phyloP scores from a whole-genome alignment of 331 rosid genomes.

The Phaseolus coccineus region DNA sequence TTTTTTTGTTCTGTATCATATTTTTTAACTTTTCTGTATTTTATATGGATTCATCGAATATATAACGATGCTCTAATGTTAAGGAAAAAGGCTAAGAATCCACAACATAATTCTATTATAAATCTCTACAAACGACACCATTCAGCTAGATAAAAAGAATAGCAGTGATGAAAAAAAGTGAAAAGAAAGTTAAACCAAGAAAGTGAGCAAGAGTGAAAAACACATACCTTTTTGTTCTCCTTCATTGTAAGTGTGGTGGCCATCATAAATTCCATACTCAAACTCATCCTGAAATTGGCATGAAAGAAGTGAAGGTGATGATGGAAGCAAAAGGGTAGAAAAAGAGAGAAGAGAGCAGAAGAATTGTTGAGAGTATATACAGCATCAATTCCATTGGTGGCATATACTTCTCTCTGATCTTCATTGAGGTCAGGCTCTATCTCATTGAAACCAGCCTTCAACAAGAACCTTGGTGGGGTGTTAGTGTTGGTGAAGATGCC shows the following conservation, averaged over 20 bases:
- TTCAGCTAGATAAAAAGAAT: background rate
- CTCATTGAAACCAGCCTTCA: conserved; percentile 72
- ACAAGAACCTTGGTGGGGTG: conserved; percentile 43
- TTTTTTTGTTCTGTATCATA: too few relatives aligned
- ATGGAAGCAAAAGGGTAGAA: background rate
- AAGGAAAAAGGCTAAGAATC: too few relatives aligned
- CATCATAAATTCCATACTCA: conserved; percentile 78
- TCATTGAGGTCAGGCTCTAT: conserved; percentile 89
- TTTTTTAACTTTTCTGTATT: too few relatives aligned
- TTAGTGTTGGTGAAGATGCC: conserved; percentile 39
- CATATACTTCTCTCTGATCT: conserved; percentile 72
- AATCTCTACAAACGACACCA: too few relatives aligned
- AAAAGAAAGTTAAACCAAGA: background rate
- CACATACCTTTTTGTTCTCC: conserved; percentile 64
- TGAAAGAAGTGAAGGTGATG: conserved; percentile 24
- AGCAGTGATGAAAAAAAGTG: background rate
- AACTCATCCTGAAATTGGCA: conserved; percentile 77
- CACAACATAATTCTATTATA: too few relatives aligned
- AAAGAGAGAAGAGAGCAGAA: background rate
- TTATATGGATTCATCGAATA: too few relatives aligned
- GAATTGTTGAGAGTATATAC: conserved; percentile 42
- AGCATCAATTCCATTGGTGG: conserved; percentile 63
- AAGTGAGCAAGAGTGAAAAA: background rate
- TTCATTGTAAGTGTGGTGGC: conserved; percentile 81
- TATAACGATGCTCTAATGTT: too few relatives aligned